These are phyloP conservation scores for Scheffersomyces illinoinensis DNA, from an alignment of 1,139 yeast species.

Conservation along the genomic window DNA sequence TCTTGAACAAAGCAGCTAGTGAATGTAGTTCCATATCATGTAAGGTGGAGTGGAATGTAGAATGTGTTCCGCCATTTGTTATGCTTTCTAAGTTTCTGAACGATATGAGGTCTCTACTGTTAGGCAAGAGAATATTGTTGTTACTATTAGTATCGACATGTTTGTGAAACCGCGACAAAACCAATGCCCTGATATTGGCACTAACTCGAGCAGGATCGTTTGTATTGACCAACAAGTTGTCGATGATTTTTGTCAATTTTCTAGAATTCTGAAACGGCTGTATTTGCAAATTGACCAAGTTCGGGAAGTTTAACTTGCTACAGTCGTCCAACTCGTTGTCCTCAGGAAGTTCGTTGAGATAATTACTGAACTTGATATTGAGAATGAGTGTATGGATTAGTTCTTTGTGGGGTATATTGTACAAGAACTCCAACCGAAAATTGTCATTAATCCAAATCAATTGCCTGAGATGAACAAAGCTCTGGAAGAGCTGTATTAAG, in stretches of 20 bases:
- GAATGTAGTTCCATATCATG: conserved; percentile 13
- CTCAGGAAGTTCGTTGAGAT: conserved; percentile 14
- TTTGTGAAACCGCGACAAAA: conserved; percentile 17
- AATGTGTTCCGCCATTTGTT: background rate
- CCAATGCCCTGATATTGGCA: conserved; percentile 16
- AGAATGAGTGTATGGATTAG: conserved; percentile 21
- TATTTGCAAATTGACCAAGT: conserved; percentile 26
- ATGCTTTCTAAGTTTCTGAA: background rate
- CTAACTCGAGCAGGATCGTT: conserved; percentile 9
- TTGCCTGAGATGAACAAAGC: conserved; percentile 20
- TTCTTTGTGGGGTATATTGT: conserved; percentile 19
- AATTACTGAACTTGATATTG: conserved; percentile 26
- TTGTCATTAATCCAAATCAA: conserved; percentile 37
- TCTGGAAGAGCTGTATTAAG: conserved; percentile 20
- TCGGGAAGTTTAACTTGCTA: conserved; percentile 20
- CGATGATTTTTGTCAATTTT: conserved; percentile 19
- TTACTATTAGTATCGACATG: background rate
- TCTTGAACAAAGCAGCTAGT: conserved; percentile 13
- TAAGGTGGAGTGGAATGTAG: background rate
- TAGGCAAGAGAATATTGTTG: conserved; percentile 2
- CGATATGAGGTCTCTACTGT: conserved; percentile 6
- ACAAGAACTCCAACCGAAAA: conserved; percentile 30
- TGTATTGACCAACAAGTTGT: conserved; percentile 17
- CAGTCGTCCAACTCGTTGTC: conserved; percentile 7
- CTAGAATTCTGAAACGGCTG: conserved; percentile 26